Conservation (phyloP, 139 green algal species). For the Coccomyxa sp. region DNA sequence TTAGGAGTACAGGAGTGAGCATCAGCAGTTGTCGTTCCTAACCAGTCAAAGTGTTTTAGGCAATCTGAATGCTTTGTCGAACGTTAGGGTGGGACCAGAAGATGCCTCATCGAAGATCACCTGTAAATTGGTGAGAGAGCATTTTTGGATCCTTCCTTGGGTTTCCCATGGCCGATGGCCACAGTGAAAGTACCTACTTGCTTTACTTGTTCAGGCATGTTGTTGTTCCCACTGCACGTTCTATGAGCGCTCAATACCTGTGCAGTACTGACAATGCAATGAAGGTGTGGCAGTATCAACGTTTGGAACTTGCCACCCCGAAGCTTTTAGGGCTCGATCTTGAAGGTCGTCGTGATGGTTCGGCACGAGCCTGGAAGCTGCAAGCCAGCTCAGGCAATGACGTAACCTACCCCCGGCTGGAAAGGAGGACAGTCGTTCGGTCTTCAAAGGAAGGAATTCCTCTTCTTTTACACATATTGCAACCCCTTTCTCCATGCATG, state of each 20-base stretch:
- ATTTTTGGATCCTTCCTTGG: constrained; percentile 15
- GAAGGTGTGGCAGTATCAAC: not conserved
- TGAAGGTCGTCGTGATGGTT: not conserved
- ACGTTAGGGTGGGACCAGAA: not conserved
- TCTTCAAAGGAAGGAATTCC: no score
- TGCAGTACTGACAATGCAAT: not conserved
- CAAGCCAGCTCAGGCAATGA: no score
- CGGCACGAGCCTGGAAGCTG: not conserved
- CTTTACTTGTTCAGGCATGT: not conserved
- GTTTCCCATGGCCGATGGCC: not conserved
- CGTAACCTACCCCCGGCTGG: no score
- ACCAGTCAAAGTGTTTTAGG: no score
- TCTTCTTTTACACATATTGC: no score
- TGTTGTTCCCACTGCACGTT: not conserved
- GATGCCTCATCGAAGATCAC: not conserved
- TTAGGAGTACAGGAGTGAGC: not conserved
- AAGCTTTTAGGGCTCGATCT: not conserved
- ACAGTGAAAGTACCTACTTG: constrained; percentile 7
- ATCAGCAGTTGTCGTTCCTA: not conserved
- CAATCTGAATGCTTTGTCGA: no score
- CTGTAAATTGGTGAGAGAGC: constrained; percentile 22
- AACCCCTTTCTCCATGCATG: no score
- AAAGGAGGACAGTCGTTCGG: no score
- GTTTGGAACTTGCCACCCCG: not conserved
- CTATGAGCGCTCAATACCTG: not conserved